Base-by-base conservation (phyloP, 1,284 basidiomycete species). In the Austroboletus niveus region DNA sequence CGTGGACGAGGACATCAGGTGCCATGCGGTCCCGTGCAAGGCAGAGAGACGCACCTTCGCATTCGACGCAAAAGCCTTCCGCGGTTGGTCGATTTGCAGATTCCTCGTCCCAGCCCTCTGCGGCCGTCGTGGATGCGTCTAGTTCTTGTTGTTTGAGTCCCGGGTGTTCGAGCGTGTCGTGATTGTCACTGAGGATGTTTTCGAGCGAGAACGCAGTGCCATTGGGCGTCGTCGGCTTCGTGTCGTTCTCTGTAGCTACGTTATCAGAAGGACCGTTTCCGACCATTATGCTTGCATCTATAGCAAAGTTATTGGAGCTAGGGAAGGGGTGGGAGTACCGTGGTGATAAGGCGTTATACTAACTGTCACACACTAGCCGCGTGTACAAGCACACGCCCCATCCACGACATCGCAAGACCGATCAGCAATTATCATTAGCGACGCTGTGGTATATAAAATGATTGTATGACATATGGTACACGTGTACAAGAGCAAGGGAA, bases 41-140 rank as follows among this genome's bases (percentile, higher is more conserved):
- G 27, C 34, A 35, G 8, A 8, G n/a, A 14, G 20, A 65, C 76
- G 57, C 52, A 89, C 89, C 89, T 81, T 91, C 89, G 64, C 89
- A 92, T 66, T 92, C 89, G 48, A 90, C 69, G 58, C 89, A 92
- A 62, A 75, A 88, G 0, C 88, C 89, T 50, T 88, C 82, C 8
- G 74, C 70, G 7, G 73, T 71, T 11, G 76, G 73, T 36, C 68
- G 72, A 51, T 77, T 75, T 2, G 56, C 64, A 4, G 72, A 70
- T 61, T 86, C 85, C 58, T 89, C 84, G 53, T 89, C 85, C 82
- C 81, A 85, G 9, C 81, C 82, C 36, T 72, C 74, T 20, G 74
- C 71, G 8, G 71, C 64, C 29, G 65, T 59, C 41, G 52, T 17
- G 9, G 22, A 3, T 15, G 49, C 54, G 14, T 58, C 56, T 22